phyloP scores from a whole-genome alignment of 306 rosid genomes.

The Quercus robur region DNA sequence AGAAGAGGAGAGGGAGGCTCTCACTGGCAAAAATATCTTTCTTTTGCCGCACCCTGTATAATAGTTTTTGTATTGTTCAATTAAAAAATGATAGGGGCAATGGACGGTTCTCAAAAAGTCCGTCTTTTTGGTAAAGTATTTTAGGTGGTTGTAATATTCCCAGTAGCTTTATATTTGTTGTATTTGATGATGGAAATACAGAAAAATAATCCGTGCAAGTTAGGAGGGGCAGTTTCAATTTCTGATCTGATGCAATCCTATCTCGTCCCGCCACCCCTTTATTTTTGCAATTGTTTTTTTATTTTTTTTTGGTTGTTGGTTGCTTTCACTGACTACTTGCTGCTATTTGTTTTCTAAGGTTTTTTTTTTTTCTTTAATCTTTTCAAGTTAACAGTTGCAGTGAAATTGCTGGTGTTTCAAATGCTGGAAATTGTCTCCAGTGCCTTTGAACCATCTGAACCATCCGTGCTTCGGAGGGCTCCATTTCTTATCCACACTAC shows the following conservation, averaged over 20 bases:
- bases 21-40: slow-evolving; percentile 44
- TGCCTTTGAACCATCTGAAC: too few relatives aligned
- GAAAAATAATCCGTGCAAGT: slow-evolving; percentile 65
- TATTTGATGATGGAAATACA: slow-evolving; percentile 73
- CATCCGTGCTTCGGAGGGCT: too few relatives aligned
- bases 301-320: too few relatives aligned
- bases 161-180: slow-evolving; percentile 79
- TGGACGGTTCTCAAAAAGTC: slow-evolving; percentile 40
- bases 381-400: neutral
- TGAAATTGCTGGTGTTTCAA: neutral
- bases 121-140: slow-evolving; percentile 52
- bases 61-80: slow-evolving; percentile 52
- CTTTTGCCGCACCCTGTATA: slow-evolving; percentile 60
- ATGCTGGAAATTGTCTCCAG: neutral
- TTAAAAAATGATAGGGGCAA: slow-evolving; percentile 62
- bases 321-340: neutral
- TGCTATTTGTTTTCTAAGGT: neutral
- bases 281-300: neutral
- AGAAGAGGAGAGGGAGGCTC: neutral
- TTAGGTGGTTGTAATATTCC: slow-evolving; percentile 70
- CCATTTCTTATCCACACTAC: too few relatives aligned
- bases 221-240: slow-evolving; percentile 43
- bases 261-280: neutral
- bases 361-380: neutral
- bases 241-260: slow-evolving; percentile 9